Base-by-base conservation (phyloP, 2,329 filamentous ascomycete genomes). In the Aciculosporium take region DNA sequence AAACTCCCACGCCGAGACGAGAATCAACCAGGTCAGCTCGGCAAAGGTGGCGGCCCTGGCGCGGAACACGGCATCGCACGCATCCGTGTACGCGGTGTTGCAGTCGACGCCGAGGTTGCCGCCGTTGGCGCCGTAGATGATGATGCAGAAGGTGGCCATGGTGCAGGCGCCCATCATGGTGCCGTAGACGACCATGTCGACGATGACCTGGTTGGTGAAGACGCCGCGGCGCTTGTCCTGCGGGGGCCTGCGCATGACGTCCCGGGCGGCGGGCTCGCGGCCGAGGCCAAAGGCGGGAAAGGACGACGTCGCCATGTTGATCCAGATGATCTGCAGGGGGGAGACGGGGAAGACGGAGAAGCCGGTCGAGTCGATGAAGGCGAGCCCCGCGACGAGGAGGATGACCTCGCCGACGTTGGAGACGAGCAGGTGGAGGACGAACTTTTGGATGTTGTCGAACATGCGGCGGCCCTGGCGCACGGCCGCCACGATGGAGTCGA, bases 371-470 rank as follows among this genome's bases (percentile, higher is more conserved):
- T 94, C 87, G 53, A 86, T 82, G 65, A 94, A 93, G 0, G 71
- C 81, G 4, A 94, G 74, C 40, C 87, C 87, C 30, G 86, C 79
- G 21, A 94, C 76, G 13, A 94, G 68, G 1, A 85, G 79, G 46
- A 84, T 79, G 7, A 88, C 87, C 56, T 93, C 82, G 27, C 83
- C 85, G 33, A 93, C 81, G 56, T 94, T 93, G 57, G 85, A 79
- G 1, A 79, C 77, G 27, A 93, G 70, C 29, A 91, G 63, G 56
- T 87, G 84, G 32, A 91, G 69, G 34, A 91, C 79, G 53, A 91
- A 91, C 53, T 89, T 89, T 54, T 91, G 83, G 48, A 91, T 87
- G 54, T 91, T 91, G 60, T 89, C 83, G 56, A 88, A 89, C 69
- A 89, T 86, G 50, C 84, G 74, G 12, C 85, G 75, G 13, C 85